Conservation (phyloP, 1,284 basidiomycete genomes). For the Amylostereum chailletii region DNA sequence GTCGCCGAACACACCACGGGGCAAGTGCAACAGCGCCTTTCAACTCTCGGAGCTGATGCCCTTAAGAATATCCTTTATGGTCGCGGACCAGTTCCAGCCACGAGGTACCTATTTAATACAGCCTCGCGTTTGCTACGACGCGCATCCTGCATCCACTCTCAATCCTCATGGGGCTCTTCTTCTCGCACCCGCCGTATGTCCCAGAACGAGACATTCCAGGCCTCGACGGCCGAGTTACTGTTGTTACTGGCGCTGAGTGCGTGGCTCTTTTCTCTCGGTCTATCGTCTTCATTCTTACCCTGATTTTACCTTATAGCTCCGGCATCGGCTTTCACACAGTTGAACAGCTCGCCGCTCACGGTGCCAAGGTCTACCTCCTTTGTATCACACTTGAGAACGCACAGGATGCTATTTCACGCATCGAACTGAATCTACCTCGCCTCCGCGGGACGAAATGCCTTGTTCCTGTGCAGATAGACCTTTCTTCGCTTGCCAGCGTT, state of each 20-base stretch:
- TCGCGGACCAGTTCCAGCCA: no score
- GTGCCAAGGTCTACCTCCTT: conserved; percentile 15
- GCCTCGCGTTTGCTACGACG: no score
- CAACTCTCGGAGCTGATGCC: no score
- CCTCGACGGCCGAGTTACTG: conserved; percentile 27
- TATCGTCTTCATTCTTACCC: neutral
- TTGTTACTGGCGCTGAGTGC: conserved; percentile 34
- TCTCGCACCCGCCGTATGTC: conserved; percentile 15
- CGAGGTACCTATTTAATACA: no score
- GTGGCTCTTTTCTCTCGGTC: conserved; percentile 10
- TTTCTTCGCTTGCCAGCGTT: neutral
- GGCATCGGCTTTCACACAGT: conserved; percentile 14
- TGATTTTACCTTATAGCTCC: conserved; percentile 3
- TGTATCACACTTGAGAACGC: conserved; percentile 11
- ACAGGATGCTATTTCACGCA: conserved; percentile 4
- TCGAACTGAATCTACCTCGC: neutral
- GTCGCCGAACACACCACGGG: no score
- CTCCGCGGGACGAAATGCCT: neutral
- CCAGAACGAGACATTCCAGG: conserved; percentile 23
- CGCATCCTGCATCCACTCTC: no score
- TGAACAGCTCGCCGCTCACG: conserved; percentile 11
- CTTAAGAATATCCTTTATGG: no score
- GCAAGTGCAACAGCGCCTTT: no score
- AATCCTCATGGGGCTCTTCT: neutral
- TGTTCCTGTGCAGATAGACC: conserved; percentile 6